These are phyloP conservation scores for Phytophthora sojae DNA, from an alignment of 352 stramenopile genomes.

Conservation along the genomic window DNA sequence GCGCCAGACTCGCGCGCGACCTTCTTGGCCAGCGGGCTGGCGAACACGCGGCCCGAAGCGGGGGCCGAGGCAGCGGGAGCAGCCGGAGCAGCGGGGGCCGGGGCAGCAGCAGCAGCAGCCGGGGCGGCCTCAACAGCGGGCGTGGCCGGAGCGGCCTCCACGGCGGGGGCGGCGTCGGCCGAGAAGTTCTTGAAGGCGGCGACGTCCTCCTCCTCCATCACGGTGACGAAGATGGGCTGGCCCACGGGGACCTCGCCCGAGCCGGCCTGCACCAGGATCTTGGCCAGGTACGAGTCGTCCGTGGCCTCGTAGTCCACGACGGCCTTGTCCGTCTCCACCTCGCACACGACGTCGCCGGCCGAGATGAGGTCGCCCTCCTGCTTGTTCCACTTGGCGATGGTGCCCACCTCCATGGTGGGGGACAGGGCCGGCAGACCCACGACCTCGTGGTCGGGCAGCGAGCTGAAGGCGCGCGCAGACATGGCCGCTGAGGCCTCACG, in stretches of 20 bases:
- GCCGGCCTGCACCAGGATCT: constrained; percentile 93
- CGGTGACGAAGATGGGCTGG: constrained; percentile 75
- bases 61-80: constrained; percentile 5
- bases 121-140: constrained; percentile 33
- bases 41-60: constrained; percentile 87
- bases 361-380: constrained; percentile 91
- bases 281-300: constrained; percentile 95
- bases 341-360: constrained; percentile 93
- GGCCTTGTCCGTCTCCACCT: constrained; percentile 99
- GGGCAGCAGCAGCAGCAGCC: constrained; percentile 25
- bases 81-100: constrained; percentile 22
- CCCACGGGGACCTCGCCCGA: constrained; percentile 87
- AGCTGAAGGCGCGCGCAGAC: constrained; percentile 56
- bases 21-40: constrained; percentile 95
- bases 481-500: constrained; percentile 29
- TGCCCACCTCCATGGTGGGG: constrained; percentile 96
- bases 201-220: constrained; percentile 63
- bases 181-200: constrained; percentile 68
- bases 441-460: constrained; percentile 77
- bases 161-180: constrained; percentile 42
- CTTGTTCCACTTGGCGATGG: constrained; percentile 95
- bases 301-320: constrained; percentile 98
- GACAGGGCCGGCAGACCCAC: constrained; percentile 79
- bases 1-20: constrained; percentile 83
- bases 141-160: constrained; percentile 34